phyloP scores from a whole-genome alignment of 306 rosid species.

The Calophaca sinica region DNA sequence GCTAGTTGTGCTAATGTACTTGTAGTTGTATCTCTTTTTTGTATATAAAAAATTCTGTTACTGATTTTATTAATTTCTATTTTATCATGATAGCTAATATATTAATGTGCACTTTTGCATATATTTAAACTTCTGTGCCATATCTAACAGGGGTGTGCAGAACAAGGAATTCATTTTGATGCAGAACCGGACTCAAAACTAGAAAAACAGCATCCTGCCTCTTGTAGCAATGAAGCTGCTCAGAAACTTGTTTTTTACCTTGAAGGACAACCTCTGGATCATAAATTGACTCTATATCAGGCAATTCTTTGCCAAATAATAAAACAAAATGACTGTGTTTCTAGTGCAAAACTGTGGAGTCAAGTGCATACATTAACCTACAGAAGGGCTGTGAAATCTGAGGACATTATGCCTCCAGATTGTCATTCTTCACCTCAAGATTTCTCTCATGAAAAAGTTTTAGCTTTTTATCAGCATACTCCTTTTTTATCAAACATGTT shows the following conservation, averaged over 20 bases:
- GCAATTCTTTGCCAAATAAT: conserved; percentile 74
- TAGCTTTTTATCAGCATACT: conserved; percentile 58
- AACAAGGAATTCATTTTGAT: conserved; percentile 55
- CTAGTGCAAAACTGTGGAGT: conserved; percentile 69
- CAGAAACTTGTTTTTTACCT: conserved; percentile 74
- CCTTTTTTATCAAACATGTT: conserved; percentile 71
- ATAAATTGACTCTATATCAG: conserved; percentile 76
- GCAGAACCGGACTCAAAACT: conserved; percentile 55
- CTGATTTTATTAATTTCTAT: not conserved
- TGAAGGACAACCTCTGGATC: conserved; percentile 74
- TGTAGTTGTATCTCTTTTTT: conserved; percentile 1
- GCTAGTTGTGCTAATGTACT: conserved; percentile 15
- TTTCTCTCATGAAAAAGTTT: conserved; percentile 48
- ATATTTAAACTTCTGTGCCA: conserved; percentile 34
- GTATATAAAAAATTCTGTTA: not conserved
- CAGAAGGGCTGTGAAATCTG: conserved; percentile 55
- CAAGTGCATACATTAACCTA: conserved; percentile 78
- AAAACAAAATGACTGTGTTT: conserved; percentile 66
- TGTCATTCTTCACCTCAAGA: conserved; percentile 49
- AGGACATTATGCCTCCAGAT: conserved; percentile 47
- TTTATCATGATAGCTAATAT: conserved; percentile 15
- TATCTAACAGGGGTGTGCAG: conserved; percentile 55
- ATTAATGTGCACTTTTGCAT: not conserved
- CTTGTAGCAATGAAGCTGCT: conserved; percentile 59
- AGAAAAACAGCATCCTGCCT: conserved; percentile 52